A percentile compares a stretch with the other conserved stretches of the same genome.
phyloP scores from a whole-genome alignment of 441 rosid genomes.

The Pelargonium cotyledonis region DNA sequence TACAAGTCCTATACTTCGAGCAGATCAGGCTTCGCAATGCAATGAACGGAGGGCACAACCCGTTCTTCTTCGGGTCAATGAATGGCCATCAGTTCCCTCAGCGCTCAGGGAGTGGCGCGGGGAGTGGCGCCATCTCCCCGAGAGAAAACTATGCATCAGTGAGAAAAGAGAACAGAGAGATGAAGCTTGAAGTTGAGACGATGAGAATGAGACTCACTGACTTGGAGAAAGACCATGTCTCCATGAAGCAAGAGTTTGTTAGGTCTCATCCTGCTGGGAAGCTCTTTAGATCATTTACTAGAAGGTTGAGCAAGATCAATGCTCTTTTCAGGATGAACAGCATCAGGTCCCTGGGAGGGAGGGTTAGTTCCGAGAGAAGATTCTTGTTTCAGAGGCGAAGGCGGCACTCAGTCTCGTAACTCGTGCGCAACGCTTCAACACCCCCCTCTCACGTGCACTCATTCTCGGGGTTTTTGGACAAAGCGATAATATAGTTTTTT shows the following conservation, averaged over 20 bases:
- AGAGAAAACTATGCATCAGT: constrained; percentile 92
- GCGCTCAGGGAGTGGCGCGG: constrained; percentile 87
- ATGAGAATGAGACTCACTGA: constrained; percentile 86
- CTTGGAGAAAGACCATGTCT: constrained; percentile 90
- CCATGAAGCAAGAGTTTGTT: constrained; percentile 92
- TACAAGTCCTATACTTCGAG: constrained; percentile 95
- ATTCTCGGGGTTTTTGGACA: too few species aligned
- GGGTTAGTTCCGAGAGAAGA: constrained; percentile 51
- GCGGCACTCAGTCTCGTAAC: too few species aligned
- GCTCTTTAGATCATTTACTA: constrained; percentile 66
- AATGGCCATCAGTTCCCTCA: constrained; percentile 71
- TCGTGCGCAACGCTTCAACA: too few species aligned
- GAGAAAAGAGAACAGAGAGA: constrained; percentile 84
- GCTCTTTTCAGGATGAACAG: constrained; percentile 55
- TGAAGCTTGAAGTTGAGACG: constrained; percentile 87
- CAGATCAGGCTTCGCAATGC: constrained; percentile 82
- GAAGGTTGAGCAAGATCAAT: constrained; percentile 70
- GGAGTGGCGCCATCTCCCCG: constrained; percentile 94
- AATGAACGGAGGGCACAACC: constrained; percentile 61
- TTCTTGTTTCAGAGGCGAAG: constrained; percentile 48
- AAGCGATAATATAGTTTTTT: too few species aligned
- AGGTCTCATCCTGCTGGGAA: constrained; percentile 74
- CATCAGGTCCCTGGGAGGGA: constrained; percentile 46
- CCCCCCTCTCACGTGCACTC: too few species aligned
- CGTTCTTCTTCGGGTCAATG: constrained; percentile 58